Base-by-base conservation (phyloP, 2,329 filamentous ascomycete species). In the Pseudogymnoascus sp. region DNA sequence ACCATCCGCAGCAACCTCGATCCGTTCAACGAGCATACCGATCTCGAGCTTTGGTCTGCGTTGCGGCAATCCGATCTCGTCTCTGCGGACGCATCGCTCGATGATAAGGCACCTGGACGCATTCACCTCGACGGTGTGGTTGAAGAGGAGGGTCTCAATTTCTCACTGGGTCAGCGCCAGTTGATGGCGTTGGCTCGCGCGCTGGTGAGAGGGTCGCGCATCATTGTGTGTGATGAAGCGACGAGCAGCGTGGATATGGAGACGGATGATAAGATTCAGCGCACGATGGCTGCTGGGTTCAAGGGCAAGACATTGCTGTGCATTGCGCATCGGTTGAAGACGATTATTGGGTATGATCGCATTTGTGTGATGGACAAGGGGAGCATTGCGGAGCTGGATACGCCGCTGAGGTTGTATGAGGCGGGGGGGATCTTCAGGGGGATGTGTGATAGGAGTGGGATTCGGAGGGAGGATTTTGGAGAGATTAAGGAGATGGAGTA, bases 301-400 rank as follows among this genome's bases (percentile, higher is more conserved):
- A 82, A 84, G 62, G 93, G 92, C 64, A 91, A 89, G 79, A 97
- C 93, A 2, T 77, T 97, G 56, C 79, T 97, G 21, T 96, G 92
- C 76, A 97, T 97, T 73, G 93, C 93, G 5, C 93, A 97, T 76
- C 84, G 93, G 4, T 79, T 97, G 70, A 88, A 91, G 72, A 97
- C 95, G 0, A 96, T 99, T 66, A 88, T 97, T 66, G 87, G 88
- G 28, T 97, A 97, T 75, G 93, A 99, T 75, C 86, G 93, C 56
- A 96, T 99, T 73, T 93, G 92, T 71, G 95, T 99, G 69, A 96
- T 99, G 93, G 93, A 97, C 70, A 82, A 87, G 49, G 95, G 95
- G 0, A 77, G 78, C 14, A 97, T 99, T 71, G 91, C 90, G 0
- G 93, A 97, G 81, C 80, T 97, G 66, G 95, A 90, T 71, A 82